Base-by-base conservation (phyloP, 768 basidiomycete species). In the Leccinum sublutescens region DNA sequence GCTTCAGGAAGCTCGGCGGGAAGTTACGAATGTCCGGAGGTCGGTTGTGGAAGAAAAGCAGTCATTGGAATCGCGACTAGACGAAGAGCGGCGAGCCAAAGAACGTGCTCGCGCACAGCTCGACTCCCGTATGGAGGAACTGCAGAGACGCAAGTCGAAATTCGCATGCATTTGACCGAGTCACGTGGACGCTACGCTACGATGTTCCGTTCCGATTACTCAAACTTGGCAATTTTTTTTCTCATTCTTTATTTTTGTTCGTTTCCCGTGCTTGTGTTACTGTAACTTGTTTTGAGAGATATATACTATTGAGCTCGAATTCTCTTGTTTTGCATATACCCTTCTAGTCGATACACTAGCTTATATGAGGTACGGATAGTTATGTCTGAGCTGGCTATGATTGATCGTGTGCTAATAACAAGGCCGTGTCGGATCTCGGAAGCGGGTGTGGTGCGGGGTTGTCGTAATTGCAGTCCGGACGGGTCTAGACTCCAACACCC, bases 11-110 rank as follows among this genome's bases (percentile, higher is more conserved):
- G 82, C 90, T 50, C 88, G 91, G 73, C 84, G 84, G 38, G 94
- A 96, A 72, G 87, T 93, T 50, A 84, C 83, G 23, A 84, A 77
- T 54, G 87, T 90, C 57, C 86, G 91, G 59, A 81, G 81, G 68
- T 93, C 91, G 48, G 82, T 94, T 60, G 88, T 88, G 19, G 90
- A 93, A 76, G 92, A 95, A 78, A 94, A 94, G 72, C 89, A 93
- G 70, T 87, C 89, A 33, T 79, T 92, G 29, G 93, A 95, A 71
- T 83, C 85, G 64, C 83, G 86, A 48, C 78, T 95, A 27, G 90
- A 92, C 67, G 92, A 95, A 71, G 93, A 95, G 74, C 85, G 93
- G 54, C 84, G 82, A 67, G 88, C 85, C n/a, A 94, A 93, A 76
- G 93, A 95, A 73, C 88, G 92, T 25, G 89, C 86, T 53, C 86